phyloP scores from a whole-genome alignment of 345 rosid species.

The rapeseed (Brassica napus) region Da-Ae NC_063447.1:1076501-1077000 shows the following conservation, averaged over 20 bases:
- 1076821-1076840: no score
- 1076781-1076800: background rate
- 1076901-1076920: background rate
- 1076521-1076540: background rate
- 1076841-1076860: no score
- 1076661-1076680: background rate
- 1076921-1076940: background rate
- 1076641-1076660: background rate
- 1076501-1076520: no score
- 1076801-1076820: background rate
- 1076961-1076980: background rate
- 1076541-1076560: background rate
- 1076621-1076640: background rate
- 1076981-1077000: background rate
- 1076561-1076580: no score
- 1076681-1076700: background rate
- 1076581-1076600: background rate
- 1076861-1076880: background rate
- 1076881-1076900: background rate
- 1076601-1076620: background rate
- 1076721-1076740: background rate
- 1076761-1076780: background rate
- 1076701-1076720: background rate
- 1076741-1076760: background rate
- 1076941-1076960: background rate